Conservation (phyloP, 257 asterid species). For the Solanum tarapatanum region DNA sequence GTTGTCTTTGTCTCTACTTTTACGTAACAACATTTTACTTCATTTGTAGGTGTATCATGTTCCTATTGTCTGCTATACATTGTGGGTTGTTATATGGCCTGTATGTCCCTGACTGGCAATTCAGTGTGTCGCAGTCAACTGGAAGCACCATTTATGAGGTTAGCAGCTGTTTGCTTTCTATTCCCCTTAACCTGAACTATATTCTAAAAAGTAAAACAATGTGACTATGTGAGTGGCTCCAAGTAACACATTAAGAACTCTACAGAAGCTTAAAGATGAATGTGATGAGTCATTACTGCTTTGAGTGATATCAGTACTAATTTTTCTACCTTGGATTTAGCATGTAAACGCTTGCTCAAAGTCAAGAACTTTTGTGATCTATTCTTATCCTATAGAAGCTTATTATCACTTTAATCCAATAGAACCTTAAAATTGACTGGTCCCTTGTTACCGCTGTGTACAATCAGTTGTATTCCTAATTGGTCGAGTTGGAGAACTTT, state of each 20-base stretch:
- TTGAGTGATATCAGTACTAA: neutral
- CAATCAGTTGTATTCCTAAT: neutral
- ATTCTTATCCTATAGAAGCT: neutral
- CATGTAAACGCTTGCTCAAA: neutral
- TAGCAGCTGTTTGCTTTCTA: neutral
- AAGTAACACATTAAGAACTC: neutral
- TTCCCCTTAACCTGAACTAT: neutral
- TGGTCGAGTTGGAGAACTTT: neutral
- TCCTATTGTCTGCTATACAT: constrained; percentile 37
- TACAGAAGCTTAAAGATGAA: neutral
- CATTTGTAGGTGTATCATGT: constrained; percentile 37
- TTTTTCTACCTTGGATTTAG: neutral
- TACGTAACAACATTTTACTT: neutral
- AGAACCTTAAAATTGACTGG: neutral
- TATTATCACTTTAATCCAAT: neutral
- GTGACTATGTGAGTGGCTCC: neutral
- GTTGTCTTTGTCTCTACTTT: neutral
- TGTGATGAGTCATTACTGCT: neutral
- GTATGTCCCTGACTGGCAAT: constrained; percentile 72
- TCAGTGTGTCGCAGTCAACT: constrained; percentile 23
- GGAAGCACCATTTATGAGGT: constrained; percentile 36
- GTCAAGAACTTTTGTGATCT: neutral
- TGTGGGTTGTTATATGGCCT: constrained; percentile 53
- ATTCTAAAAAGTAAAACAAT: neutral
- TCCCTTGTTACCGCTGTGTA: neutral